Conservation (phyloP, 176 grass and related monocot genomes). For the Zizania latifolia region DNA sequence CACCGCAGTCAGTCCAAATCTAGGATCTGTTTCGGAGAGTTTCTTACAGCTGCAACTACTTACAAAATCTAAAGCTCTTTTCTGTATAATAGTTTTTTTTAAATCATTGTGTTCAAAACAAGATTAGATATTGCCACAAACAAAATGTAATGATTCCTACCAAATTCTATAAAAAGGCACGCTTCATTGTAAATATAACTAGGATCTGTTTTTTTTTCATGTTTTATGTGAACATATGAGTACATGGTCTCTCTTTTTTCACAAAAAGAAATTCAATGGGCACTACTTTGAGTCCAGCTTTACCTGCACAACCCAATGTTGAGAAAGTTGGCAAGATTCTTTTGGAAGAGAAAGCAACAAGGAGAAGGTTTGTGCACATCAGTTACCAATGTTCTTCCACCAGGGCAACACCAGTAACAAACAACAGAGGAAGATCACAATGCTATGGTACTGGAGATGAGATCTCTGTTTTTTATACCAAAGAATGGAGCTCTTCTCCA, state of each 20-base stretch:
- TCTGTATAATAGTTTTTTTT: no score
- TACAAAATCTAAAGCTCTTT: no score
- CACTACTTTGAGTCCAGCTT: neutral
- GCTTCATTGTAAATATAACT: no score
- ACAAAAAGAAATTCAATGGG: neutral
- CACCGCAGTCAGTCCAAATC: no score
- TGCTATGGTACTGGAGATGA: neutral
- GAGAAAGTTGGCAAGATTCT: constrained; percentile 28
- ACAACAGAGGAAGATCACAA: constrained; percentile 18
- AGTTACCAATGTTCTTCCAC: constrained; percentile 28
- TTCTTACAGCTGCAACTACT: no score
- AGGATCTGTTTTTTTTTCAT: neutral
- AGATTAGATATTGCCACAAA: no score
- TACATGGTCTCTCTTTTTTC: neutral
- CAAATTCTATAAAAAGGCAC: no score
- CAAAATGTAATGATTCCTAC: no score
- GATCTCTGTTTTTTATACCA: neutral
- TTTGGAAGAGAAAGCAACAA: constrained; percentile 33
- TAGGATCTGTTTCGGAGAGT: no score
- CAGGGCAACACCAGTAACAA: constrained; percentile 19
- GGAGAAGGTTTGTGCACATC: constrained; percentile 25
- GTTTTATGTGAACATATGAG: neutral
- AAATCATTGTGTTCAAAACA: no score
- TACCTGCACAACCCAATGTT: neutral
- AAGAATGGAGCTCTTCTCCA: constrained; percentile 28